Evolutionary conservation across 345 rosid genomes (phyloP), one percentile per base, ranked within the genome.

Genomic region (Pugionium dolabratum): DNA sequence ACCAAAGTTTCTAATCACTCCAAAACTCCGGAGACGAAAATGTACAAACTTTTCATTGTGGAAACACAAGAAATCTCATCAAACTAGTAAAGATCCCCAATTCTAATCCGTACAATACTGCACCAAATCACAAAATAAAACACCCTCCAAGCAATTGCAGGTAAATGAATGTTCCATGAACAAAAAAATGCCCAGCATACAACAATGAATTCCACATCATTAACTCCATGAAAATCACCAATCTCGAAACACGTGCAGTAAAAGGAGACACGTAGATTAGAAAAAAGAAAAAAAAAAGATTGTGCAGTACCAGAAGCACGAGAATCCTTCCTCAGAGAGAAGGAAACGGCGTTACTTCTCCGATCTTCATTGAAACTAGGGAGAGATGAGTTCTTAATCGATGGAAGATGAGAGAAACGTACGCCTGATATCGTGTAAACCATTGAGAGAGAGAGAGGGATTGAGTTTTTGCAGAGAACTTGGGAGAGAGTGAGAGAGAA

Each of bases 391-490:
- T 51, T 77, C 70, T 64, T 67, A 2, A 65, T 57, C 5, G 84
- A 71, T 7, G 88, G 81, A 41, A 71, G 76, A 32, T 57, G 74
- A 4, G 85, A 78, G 45, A 85, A 75, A 25, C 84, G 85, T 39
- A 78, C 75, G 50, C 92, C 89, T 9, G 94, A 70, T 4, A 83
- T 33, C 1, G 96, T 60, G 62, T 79, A 80, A 62, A 76, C 89
- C 98, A 90, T 90, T 37, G 67, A 6, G 30, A 9, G 18, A 29
- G 31, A 5, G 44, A 62, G 29, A 64, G 30, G 10, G 59, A 27
- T 59, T 55, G 52, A 28, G 29, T 39, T 51, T 28, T 41, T 7
- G 51, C 3, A 18, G 40, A 59, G 62, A 34, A 18, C 34, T 35
- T 6, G 32, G 40, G 29, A 30, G 70, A 42, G 48, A 39, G 62